Evolutionary conservation across 352 stramenopile species (phyloP).

Genomic region (Paralagenidium karlingii): DNA sequence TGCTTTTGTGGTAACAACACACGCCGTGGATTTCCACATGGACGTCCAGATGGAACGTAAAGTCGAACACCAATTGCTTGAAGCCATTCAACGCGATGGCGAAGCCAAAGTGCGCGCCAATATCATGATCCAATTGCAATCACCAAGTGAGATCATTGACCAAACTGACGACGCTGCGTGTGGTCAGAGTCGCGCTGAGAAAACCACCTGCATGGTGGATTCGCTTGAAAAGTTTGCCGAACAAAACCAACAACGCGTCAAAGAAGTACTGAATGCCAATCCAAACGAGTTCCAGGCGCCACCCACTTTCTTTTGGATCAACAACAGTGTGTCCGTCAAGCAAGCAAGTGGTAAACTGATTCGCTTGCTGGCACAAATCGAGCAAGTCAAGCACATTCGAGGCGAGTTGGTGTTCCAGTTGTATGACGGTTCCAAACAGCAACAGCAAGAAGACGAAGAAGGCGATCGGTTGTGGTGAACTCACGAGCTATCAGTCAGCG

Average conservation of each 20-base stretch:
- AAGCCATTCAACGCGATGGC: conserved; percentile 14
- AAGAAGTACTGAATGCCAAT: conserved; percentile 18
- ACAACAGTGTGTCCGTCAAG: conserved; percentile 45
- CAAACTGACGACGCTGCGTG: too few species aligned
- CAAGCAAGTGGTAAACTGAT: conserved; percentile 20
- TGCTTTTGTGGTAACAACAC: too few species aligned
- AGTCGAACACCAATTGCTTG: conserved; percentile 15
- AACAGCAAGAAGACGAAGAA: neutral
- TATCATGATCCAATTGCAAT: conserved; percentile 40
- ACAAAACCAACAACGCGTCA: conserved; percentile 23
- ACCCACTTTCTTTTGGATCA: conserved; percentile 50
- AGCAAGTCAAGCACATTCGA: conserved; percentile 25
- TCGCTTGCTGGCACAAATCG: conserved; percentile 19
- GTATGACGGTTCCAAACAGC: neutral
- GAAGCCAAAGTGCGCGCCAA: conserved; percentile 14
- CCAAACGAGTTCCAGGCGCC: conserved; percentile 14
- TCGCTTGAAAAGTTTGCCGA: conserved; percentile 39
- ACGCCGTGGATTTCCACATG: too few species aligned
- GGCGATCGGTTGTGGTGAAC: neutral
- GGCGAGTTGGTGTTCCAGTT: conserved; percentile 33
- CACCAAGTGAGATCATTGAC: conserved; percentile 9
- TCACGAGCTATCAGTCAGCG: neutral
- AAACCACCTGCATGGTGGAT: conserved; percentile 26
- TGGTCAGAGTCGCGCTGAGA: conserved; percentile 9
- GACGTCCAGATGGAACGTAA: too few species aligned